Percentiles rank a stretch among this genome's conserved stretches.
Conservation (phyloP, 1,284 basidiomycete genomes). For the Rhodotorula sp. region DNA sequence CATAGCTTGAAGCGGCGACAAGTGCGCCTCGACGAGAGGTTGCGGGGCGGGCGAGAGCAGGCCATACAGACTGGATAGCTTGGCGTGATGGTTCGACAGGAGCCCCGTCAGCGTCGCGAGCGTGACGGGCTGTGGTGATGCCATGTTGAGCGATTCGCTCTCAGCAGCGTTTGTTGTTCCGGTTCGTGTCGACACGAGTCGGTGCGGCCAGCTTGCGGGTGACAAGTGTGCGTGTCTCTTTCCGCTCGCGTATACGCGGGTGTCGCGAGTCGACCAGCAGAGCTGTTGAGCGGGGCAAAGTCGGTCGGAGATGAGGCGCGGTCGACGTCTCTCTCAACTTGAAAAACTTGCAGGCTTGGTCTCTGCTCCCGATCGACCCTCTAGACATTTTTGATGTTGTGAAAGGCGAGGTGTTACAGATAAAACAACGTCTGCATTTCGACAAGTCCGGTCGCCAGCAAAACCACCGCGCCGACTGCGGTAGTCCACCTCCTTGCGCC, state of each 20-base stretch:
- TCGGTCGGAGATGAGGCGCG: too few relatives aligned
- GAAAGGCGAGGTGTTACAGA: too few relatives aligned
- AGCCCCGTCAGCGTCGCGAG: slow-evolving; percentile 2
- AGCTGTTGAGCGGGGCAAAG: too few relatives aligned
- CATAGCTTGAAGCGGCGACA: slow-evolving; percentile 3
- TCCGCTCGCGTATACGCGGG: too few relatives aligned
- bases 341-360: too few relatives aligned
- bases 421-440: not conserved
- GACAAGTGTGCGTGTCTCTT: not conserved
- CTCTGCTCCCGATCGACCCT: too few relatives aligned
- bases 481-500: slow-evolving; percentile 12
- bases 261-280: too few relatives aligned
- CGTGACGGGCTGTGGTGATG: not conserved
- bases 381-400: too few relatives aligned
- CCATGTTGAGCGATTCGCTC: slow-evolving; percentile 10
- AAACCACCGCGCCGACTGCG: not conserved
- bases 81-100: slow-evolving; percentile 4
- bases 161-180: not conserved
- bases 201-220: not conserved
- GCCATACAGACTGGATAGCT: slow-evolving; percentile 16
- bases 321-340: too few relatives aligned
- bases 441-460: not conserved
- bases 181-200: too few relatives aligned
- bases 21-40: slow-evolving; percentile 10
- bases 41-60: slow-evolving; percentile 16